Evolutionary conservation across 1,284 basidiomycete genomes (phyloP).

Genomic region (Pterulicium gracile): DNA sequence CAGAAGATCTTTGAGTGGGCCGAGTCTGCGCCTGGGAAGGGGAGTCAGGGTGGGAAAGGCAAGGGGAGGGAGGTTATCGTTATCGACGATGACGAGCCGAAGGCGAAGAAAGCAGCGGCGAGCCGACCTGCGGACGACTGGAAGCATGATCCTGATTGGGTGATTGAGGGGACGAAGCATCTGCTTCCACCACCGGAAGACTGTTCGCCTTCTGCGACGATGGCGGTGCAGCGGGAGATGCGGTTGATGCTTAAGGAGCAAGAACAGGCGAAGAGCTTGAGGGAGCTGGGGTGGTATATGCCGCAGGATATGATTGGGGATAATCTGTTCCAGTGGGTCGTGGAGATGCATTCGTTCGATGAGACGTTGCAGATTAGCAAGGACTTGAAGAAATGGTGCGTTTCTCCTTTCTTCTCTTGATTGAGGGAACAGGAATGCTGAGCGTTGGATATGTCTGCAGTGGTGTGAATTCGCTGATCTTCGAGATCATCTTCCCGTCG

Average conservation of each 20-base stretch:
- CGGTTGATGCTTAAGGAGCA: slow-evolving; percentile 47
- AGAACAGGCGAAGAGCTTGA: slow-evolving; percentile 30
- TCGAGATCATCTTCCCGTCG: slow-evolving; percentile 53
- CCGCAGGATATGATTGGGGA: slow-evolving; percentile 45
- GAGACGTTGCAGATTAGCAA: slow-evolving; percentile 38
- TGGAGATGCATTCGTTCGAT: slow-evolving; percentile 58
- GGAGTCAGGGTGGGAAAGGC: slow-evolving; percentile 8
- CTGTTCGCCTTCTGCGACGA: slow-evolving; percentile 35
- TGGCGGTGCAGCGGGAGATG: slow-evolving; percentile 44
- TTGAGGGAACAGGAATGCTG: slow-evolving; percentile 1
- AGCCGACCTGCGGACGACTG: slow-evolving; percentile 28
- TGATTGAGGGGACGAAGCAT: slow-evolving; percentile 27
- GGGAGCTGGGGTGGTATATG: slow-evolving; percentile 54
- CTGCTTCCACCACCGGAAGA: slow-evolving; percentile 44
- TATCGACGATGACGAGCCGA: slow-evolving; percentile 6
- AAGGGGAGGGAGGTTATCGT: slow-evolving; percentile 9
- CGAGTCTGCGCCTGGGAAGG: slow-evolving; percentile 2
- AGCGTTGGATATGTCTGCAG: slow-evolving; percentile 20
- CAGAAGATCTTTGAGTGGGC: slow-evolving; percentile 25
- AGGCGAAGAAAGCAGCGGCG: neutral
- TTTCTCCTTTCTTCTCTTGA: slow-evolving; percentile 9
- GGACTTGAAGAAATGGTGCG: slow-evolving; percentile 40
- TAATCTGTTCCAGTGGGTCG: slow-evolving; percentile 59
- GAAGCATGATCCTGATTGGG: slow-evolving; percentile 42
- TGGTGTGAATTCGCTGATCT: slow-evolving; percentile 45